Evolutionary conservation across 2,329 filamentous ascomycete genomes (phyloP).

Genomic region (Fusarium compactum): DNA sequence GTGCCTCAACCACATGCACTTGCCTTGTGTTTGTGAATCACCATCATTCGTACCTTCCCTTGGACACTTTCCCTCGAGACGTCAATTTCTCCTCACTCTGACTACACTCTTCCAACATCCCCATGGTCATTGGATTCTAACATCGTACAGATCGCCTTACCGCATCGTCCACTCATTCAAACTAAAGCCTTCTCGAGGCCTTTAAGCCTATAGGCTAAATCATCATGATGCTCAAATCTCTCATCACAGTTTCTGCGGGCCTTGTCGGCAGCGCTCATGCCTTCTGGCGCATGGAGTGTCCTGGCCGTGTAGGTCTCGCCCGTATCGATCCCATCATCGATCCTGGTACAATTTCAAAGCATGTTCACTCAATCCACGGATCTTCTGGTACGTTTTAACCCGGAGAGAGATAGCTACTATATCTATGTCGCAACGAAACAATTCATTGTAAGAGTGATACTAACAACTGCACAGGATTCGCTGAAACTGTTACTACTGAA

Average conservation of each 20-base stretch:
- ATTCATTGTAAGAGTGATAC: not conserved
- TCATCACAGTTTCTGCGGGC: constrained; percentile 50
- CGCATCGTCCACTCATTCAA: constrained; percentile 53
- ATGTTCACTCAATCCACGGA: constrained; percentile 82
- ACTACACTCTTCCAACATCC: constrained; percentile 7
- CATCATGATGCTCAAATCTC: constrained; percentile 52
- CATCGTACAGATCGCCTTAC: constrained; percentile 50
- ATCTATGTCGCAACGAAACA: not conserved
- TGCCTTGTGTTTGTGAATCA: constrained; percentile 11
- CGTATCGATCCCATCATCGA: constrained; percentile 83
- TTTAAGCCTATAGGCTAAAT: constrained; percentile 44
- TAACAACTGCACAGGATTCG: constrained; percentile 68
- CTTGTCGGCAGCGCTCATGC: constrained; percentile 64
- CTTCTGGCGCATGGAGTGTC: constrained; percentile 93
- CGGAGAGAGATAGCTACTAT: accelerated
- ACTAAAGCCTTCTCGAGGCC: constrained; percentile 17
- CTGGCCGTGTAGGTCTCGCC: constrained; percentile 74
- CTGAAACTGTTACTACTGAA: constrained; percentile 65
- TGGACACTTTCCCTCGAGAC: no score
- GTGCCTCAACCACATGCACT: constrained; percentile 18
- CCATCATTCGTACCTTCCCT: constrained; percentile 18
- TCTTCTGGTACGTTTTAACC: constrained; percentile 72
- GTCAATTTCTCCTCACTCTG: not conserved
- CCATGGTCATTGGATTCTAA: constrained; percentile 14
- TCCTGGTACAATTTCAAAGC: constrained; percentile 68